phyloP scores from a whole-genome alignment of 768 basidiomycete genomes.

The Phanerochaete sordida region DNA sequence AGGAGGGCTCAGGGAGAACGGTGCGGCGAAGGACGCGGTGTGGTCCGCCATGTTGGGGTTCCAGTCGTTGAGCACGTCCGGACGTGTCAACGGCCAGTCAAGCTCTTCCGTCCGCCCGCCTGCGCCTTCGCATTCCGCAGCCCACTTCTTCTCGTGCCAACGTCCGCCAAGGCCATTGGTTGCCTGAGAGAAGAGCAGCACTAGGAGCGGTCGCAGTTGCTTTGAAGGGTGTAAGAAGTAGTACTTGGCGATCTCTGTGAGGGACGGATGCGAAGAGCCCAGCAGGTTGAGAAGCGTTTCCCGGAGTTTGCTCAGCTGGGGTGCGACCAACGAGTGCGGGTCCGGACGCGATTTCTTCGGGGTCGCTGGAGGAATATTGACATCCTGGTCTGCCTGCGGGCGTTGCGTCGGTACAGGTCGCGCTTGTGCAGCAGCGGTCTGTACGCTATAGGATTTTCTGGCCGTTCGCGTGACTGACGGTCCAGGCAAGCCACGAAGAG shows the following conservation, averaged over 20 bases:
- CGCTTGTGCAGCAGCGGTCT: slow-evolving; percentile 9
- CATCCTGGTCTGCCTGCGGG: neutral
- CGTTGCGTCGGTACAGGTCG: slow-evolving; percentile 4
- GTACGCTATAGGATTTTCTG: slow-evolving; percentile 22
- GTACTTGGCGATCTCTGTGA: slow-evolving; percentile 85
- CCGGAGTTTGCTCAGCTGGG: slow-evolving; percentile 71
- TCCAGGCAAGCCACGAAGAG: neutral
- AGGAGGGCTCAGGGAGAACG: slow-evolving; percentile 41
- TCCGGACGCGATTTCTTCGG: slow-evolving; percentile 39
- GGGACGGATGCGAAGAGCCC: slow-evolving; percentile 84
- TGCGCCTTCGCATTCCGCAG: slow-evolving; percentile 53
- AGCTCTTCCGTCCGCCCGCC: slow-evolving; percentile 56
- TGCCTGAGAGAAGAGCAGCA: slow-evolving; percentile 86
- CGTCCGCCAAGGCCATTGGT: slow-evolving; percentile 82
- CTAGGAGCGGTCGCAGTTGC: slow-evolving; percentile 85
- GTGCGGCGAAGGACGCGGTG: slow-evolving; percentile 59
- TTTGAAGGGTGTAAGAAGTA: slow-evolving; percentile 90
- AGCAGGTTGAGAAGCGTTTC: slow-evolving; percentile 72
- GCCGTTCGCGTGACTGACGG: slow-evolving; percentile 17
- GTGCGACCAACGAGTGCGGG: slow-evolving; percentile 65
- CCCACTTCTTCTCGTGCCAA: slow-evolving; percentile 61
- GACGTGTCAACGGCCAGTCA: slow-evolving; percentile 73
- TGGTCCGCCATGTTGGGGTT: slow-evolving; percentile 85
- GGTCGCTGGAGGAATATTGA: neutral
- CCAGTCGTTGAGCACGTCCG: slow-evolving; percentile 87